Evolutionary conservation across 192 early-diverging fungal species (phyloP).

Genomic region (Podila clonocystis): DNA sequence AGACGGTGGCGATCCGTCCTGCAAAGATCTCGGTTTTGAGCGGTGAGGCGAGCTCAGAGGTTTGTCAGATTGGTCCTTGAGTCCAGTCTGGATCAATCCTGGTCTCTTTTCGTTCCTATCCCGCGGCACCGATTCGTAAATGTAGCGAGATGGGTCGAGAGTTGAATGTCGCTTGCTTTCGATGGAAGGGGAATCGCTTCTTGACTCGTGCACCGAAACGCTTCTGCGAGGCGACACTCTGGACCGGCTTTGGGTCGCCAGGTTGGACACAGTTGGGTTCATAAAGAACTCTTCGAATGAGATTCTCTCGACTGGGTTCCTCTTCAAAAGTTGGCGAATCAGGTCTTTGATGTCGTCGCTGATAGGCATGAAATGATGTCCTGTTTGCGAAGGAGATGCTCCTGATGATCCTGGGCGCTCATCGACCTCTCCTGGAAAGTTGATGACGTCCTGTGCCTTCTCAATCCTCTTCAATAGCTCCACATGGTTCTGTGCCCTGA

Average conservation of each 20-base stretch:
- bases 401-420: conserved; percentile 23
- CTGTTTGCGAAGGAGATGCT: conserved; percentile 15
- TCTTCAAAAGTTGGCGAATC: conserved; percentile 83
- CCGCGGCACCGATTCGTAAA: conserved; percentile 11
- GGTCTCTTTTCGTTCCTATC: conserved; percentile 25
- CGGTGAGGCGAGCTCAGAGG: conserved; percentile 8
- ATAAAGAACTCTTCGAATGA: conserved; percentile 95
- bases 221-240: conserved; percentile 15
- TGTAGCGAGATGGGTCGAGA: conserved; percentile 17
- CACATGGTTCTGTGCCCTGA: conserved; percentile 92
- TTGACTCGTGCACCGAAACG: conserved; percentile 17
- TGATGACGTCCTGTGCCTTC: conserved; percentile 81
- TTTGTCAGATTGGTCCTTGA: conserved; percentile 16
- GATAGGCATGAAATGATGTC: conserved; percentile 29
- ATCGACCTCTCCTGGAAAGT: conserved; percentile 80
- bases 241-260: conserved; percentile 30
- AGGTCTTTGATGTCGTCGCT: conserved; percentile 84
- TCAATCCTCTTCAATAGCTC: conserved; percentile 95
- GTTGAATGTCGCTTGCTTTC: conserved; percentile 1
- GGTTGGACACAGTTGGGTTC: conserved; percentile 71
- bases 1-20: conserved; percentile 25
- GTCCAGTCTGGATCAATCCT: not conserved
- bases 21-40: conserved; percentile 27
- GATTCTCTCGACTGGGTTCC: conserved; percentile 90
- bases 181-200: conserved; percentile 1